Conservation (phyloP, 331 rosid species). For the Dryas integrifolia region DNA sequence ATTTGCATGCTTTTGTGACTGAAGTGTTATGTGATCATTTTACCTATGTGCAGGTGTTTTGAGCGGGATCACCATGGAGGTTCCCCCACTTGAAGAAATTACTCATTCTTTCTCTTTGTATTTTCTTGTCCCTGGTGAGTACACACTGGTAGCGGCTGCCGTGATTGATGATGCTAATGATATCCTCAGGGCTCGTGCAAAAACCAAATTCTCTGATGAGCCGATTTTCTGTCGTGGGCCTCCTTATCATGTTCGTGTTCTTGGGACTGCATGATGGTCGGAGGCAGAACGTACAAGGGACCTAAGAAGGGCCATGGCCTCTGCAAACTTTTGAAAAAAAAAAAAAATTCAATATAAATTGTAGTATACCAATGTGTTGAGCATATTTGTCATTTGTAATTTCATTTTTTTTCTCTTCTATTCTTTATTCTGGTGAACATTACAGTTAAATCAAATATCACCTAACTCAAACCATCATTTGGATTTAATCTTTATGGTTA, state of each 20-base stretch:
- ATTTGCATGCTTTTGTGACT: neutral
- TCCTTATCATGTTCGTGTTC: constrained; percentile 73
- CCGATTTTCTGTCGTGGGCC: constrained; percentile 96
- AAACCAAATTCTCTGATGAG: constrained; percentile 62
- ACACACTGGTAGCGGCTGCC: constrained; percentile 73
- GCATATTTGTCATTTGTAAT: too few relatives aligned
- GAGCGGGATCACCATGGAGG: constrained; percentile 68
- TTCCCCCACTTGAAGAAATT: constrained; percentile 73
- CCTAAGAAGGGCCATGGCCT: too few relatives aligned
- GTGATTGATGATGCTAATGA: constrained; percentile 79
- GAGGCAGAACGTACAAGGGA: too few relatives aligned
- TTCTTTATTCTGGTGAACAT: too few relatives aligned
- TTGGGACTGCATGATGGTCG: constrained; percentile 50
- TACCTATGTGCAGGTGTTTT: constrained; percentile 58
- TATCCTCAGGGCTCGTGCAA: constrained; percentile 84
- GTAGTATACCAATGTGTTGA: too few relatives aligned
- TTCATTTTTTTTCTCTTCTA: too few relatives aligned
- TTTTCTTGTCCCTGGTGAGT: constrained; percentile 93
- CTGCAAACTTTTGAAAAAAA: too few relatives aligned
- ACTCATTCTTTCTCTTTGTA: constrained; percentile 77
- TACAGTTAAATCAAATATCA: too few relatives aligned
- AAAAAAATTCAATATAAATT: too few relatives aligned
- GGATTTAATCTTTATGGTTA: too few relatives aligned
- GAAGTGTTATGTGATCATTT: neutral
- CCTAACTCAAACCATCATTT: too few relatives aligned